These are phyloP conservation scores for Phoma sp. DNA, from an alignment of 2,329 filamentous ascomycete genomes.

Conservation along the genomic window DNA sequence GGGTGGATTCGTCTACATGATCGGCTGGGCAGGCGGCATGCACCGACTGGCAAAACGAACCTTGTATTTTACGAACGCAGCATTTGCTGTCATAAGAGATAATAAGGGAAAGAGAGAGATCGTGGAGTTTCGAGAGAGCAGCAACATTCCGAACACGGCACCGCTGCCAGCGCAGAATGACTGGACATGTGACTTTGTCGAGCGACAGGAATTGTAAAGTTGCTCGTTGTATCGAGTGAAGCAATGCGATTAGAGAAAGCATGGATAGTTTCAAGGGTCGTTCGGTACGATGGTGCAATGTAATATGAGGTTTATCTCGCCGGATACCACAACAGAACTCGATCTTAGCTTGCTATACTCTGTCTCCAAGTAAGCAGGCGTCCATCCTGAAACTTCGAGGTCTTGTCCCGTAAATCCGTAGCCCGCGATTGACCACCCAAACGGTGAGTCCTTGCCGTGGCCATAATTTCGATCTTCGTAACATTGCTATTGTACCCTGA, in stretches of 20 bases:
- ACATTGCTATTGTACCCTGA: too few species aligned
- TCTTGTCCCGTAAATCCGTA: too few species aligned
- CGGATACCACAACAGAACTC: too few species aligned
- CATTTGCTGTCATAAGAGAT: constrained; percentile 37
- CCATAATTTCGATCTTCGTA: too few species aligned
- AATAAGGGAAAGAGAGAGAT: constrained; percentile 34
- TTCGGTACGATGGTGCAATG: too few species aligned
- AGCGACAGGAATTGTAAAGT: not conserved
- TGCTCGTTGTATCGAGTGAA: too few species aligned
- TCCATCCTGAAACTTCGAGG: too few species aligned
- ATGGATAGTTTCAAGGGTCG: not conserved
- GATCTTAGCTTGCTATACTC: too few species aligned
- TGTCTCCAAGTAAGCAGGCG: too few species aligned
- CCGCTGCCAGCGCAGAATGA: constrained; percentile 28
- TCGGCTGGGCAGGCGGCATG: constrained; percentile 41
- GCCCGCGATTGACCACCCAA: too few species aligned
- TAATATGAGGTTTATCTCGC: too few species aligned
- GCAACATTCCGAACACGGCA: constrained; percentile 40
- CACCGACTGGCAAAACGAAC: constrained; percentile 27
- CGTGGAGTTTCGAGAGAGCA: constrained; percentile 40
- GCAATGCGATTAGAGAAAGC: not conserved
- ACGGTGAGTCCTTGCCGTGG: too few species aligned
- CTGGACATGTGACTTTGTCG: constrained; percentile 31
- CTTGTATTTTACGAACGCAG: constrained; percentile 40
- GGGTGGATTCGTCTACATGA: constrained; percentile 41